These are phyloP conservation scores for Ganoderma sinense DNA, from an alignment of 1,284 basidiomycete species.

Conservation along the genomic window DNA sequence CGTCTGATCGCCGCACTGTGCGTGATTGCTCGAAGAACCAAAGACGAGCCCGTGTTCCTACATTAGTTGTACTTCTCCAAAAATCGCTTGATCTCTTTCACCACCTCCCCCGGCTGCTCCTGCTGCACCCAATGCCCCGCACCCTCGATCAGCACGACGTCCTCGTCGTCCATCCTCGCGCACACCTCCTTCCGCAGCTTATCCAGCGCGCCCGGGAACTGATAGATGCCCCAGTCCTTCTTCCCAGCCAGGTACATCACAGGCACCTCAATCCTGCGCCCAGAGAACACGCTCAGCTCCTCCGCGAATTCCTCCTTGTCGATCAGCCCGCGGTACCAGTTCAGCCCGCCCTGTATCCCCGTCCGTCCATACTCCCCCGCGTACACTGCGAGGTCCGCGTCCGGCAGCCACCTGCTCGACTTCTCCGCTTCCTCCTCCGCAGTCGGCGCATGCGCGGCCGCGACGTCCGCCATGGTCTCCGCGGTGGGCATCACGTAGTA, in stretches of 20 bases:
- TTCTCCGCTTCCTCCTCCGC: slow-evolving; percentile 38
- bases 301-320: slow-evolving; percentile 12
- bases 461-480: slow-evolving; percentile 59
- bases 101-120: slow-evolving; percentile 43
- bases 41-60: too few species aligned
- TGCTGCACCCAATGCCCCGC: slow-evolving; percentile 73
- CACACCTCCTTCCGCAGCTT: slow-evolving; percentile 48
- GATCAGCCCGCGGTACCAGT: slow-evolving; percentile 54
- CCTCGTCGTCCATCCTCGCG: slow-evolving; percentile 44
- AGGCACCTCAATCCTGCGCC: slow-evolving; percentile 54
- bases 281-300: slow-evolving; percentile 36
- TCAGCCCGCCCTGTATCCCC: slow-evolving; percentile 70
- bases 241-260: slow-evolving; percentile 62
- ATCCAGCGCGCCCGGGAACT: slow-evolving; percentile 56
- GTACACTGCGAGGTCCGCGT: slow-evolving; percentile 57
- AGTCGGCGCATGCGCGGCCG: slow-evolving; percentile 40
- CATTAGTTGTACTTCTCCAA: slow-evolving; percentile 30
- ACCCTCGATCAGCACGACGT: slow-evolving; percentile 60
- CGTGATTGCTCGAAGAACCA: too few species aligned
- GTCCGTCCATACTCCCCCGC: slow-evolving; percentile 56
- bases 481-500: slow-evolving; percentile 69
- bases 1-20: too few species aligned
- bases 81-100: slow-evolving; percentile 46
- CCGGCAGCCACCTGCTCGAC: slow-evolving; percentile 54
- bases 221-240: slow-evolving; percentile 67